phyloP scores from a whole-genome alignment of 2,329 filamentous ascomycete genomes.

The Westerdykella aurantiaca region DNA sequence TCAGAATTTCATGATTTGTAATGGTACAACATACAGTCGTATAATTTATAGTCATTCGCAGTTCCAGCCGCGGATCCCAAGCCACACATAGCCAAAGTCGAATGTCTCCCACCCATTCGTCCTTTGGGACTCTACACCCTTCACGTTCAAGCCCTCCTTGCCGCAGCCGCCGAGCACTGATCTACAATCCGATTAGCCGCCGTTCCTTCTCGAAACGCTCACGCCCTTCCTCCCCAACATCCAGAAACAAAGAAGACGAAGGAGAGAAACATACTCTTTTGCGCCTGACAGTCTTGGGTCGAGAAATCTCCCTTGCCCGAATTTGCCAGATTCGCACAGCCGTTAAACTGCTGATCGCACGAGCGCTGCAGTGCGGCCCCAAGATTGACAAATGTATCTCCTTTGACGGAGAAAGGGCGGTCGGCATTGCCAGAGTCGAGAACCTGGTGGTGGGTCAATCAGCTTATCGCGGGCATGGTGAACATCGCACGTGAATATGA shows the following conservation, averaged over 20 bases:
- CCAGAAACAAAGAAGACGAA: neutral
- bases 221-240: neutral
- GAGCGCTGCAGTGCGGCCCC: constrained; percentile 11
- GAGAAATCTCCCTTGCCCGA: constrained; percentile 16
- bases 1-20: too few relatives aligned
- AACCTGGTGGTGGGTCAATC: neutral
- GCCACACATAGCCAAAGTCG: too few relatives aligned
- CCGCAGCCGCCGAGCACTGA: too few relatives aligned
- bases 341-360: constrained; percentile 16
- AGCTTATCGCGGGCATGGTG: neutral
- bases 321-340: constrained; percentile 13
- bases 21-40: too few relatives aligned
- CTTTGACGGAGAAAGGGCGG: constrained; percentile 12
- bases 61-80: too few relatives aligned
- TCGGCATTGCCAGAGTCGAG: constrained; percentile 10
- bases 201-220: neutral
- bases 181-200: neutral
- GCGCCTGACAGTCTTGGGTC: constrained; percentile 12
- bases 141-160: too few relatives aligned
- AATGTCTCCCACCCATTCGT: too few relatives aligned
- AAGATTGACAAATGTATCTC: constrained; percentile 12
- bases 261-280: constrained; percentile 16
- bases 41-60: too few relatives aligned
- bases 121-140: too few relatives aligned
- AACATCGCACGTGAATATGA: neutral